Base-by-base conservation (phyloP, 805 yeast genomes). In the Suhomyces sp. region DNA sequence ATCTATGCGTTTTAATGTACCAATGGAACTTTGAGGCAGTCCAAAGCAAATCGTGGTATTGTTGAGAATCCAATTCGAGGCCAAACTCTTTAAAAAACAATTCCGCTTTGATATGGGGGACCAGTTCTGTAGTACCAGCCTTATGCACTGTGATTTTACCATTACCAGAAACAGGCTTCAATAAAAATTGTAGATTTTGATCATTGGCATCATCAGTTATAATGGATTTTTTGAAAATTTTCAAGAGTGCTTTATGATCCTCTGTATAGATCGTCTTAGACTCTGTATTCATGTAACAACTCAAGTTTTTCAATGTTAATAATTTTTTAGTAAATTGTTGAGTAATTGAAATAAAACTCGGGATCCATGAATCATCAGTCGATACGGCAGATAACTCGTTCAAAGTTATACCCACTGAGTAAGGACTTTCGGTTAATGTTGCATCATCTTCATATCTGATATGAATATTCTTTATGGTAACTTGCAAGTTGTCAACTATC, bases 341-440 rank as follows among this genome's bases (percentile, higher is more conserved):
- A 4, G 83, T 70, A 18, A 82, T 79, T 2, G 91, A 76, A 19
- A 93, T 83, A 56, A 91, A 91, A 13, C 83, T 81, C 2, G 95
- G 93, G 15, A 72, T 62, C 98, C 98, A 93, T 22, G 74, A 63
- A 19, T 74, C 81, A 58, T 91, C 90, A 0, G 98, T 81, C 1
- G 96, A 87, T 0, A 88, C 84, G 0, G 96, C 98, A 0, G 96
- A 87, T 26, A 93, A 68, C 60, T 93, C 98, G 26, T 77, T 75
- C 31, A 93, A 70, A 0, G 95, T 83, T 12, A 88, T 48, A 4
- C 99, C 99, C 24, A 88, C 61, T 0, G 96, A 72, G 47, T 85
- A 86, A 3, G 96, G 95, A 19, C 56, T 53, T 38, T 80, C 83
- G 0, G 95, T 81, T 45, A 87, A 80, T 4, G 77, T 72, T 5